Conservation (phyloP, 108 stramenopile species). For the Nannochloropsis oceanica region DNA sequence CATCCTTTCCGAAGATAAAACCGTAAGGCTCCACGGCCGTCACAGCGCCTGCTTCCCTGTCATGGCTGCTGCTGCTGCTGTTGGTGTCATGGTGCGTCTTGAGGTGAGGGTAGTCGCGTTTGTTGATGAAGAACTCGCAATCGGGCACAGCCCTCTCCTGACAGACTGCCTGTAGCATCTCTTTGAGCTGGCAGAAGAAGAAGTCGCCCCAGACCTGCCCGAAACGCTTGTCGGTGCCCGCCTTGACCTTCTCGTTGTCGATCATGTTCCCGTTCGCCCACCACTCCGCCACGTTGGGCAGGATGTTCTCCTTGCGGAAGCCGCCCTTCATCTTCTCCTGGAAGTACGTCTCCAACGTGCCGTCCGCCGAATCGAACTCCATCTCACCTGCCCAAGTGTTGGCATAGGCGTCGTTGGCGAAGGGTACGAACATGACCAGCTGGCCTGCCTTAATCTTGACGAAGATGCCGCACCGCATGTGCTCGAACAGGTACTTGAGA, state of each 20-base stretch:
- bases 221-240: slow-evolving; percentile 38
- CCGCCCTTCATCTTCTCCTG: slow-evolving; percentile 48
- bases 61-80: neutral
- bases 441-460: slow-evolving; percentile 78
- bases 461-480: slow-evolving; percentile 98
- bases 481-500: slow-evolving; percentile 85
- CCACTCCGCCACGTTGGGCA: slow-evolving; percentile 67
- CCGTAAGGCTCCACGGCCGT: slow-evolving; percentile 95
- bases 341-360: slow-evolving; percentile 51
- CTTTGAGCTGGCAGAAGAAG: slow-evolving; percentile 76
- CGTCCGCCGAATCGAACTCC: neutral
- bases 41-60: slow-evolving; percentile 10
- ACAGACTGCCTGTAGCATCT: slow-evolving; percentile 90
- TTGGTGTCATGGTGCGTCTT: slow-evolving; percentile 56
- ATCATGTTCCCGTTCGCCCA: slow-evolving; percentile 99
- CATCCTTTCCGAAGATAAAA: slow-evolving; percentile 92
- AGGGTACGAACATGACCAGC: slow-evolving; percentile 78
- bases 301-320: slow-evolving; percentile 79
- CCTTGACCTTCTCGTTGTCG: slow-evolving; percentile 72
- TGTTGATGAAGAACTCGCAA: slow-evolving; percentile 99
- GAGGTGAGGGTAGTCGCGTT: slow-evolving; percentile 97
- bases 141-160: slow-evolving; percentile 68
- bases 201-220: slow-evolving; percentile 92
- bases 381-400: slow-evolving; percentile 32
- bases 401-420: slow-evolving; percentile 61